phyloP scores from a whole-genome alignment of 495 filamentous ascomycete species.

The Parathielavia appendiculata region DNA sequence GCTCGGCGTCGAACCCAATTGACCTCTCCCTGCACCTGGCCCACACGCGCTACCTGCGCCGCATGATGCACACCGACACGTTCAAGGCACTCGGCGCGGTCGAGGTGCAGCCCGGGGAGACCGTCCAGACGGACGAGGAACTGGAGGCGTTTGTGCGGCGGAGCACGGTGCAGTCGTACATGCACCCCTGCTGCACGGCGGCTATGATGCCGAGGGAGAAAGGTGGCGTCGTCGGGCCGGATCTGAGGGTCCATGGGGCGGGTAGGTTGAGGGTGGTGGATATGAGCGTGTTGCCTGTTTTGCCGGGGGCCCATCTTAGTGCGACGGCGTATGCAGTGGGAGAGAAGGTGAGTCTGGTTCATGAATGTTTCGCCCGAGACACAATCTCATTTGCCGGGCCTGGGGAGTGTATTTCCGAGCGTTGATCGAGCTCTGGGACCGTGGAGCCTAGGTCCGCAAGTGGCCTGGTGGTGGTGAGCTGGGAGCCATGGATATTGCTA shows the following conservation, averaged over 20 bases:
- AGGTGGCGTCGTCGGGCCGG: slow-evolving; percentile 44
- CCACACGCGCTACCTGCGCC: slow-evolving; percentile 21
- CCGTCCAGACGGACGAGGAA: slow-evolving; percentile 6
- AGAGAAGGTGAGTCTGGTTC: slow-evolving; percentile 13
- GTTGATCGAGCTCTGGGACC: no score
- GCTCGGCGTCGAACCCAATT: slow-evolving; percentile 30
- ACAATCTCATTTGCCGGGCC: no score
- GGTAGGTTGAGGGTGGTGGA: slow-evolving; percentile 32
- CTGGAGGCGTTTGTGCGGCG: slow-evolving; percentile 15
- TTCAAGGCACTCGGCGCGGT: slow-evolving; percentile 18
- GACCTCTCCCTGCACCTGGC: slow-evolving; percentile 29
- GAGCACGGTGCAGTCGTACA: slow-evolving; percentile 11
- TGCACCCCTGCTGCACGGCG: slow-evolving; percentile 42
- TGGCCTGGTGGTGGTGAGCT: background rate
- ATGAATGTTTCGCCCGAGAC: no score
- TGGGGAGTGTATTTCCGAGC: no score
- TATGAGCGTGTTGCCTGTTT: slow-evolving; percentile 43
- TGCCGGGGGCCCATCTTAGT: slow-evolving; percentile 26
- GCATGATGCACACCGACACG: slow-evolving; percentile 20
- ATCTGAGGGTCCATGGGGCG: slow-evolving; percentile 38
- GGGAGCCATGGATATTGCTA: background rate
- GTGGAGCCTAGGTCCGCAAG: no score
- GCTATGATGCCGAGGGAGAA: slow-evolving; percentile 50
- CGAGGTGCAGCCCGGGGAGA: slow-evolving; percentile 14
- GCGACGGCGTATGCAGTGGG: slow-evolving; percentile 21